Conservation (phyloP, 257 asterid genomes). For the Anisodus acutangulus region DNA sequence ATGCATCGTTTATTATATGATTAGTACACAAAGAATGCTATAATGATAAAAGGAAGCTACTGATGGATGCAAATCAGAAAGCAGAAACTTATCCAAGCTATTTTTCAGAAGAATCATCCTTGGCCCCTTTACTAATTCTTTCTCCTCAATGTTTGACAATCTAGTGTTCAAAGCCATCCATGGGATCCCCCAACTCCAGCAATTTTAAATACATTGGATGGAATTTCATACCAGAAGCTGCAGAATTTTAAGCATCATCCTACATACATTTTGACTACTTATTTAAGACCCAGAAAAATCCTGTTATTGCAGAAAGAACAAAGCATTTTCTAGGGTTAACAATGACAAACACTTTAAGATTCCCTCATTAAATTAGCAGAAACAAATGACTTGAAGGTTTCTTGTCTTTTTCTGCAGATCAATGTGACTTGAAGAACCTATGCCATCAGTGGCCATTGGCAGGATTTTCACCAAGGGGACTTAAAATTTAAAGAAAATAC, state of each 20-base stretch:
- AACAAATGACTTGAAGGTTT: not conserved
- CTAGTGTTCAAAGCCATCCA: not conserved
- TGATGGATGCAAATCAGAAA: not conserved
- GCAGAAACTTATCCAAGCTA: not conserved
- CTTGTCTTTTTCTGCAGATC: not conserved
- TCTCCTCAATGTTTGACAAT: not conserved
- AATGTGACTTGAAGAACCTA: conserved; percentile 5
- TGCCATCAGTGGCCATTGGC: not conserved
- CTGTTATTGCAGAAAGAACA: not conserved
- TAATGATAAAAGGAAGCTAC: not conserved
- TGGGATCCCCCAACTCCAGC: not conserved
- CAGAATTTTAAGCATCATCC: not conserved
- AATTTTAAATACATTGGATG: not conserved
- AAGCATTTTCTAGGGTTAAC: not conserved
- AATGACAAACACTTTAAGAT: not conserved
- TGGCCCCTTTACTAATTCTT: not conserved
- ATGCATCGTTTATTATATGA: not conserved
- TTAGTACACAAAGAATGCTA: not conserved
- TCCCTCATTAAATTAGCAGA: not conserved
- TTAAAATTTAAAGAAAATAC: not conserved
- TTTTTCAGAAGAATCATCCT: conserved; percentile 6
- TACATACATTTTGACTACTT: not conserved
- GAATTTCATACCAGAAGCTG: not conserved
- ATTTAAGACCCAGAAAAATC: not conserved
- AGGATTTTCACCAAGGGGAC: not conserved